Evolutionary conservation across 768 basidiomycete genomes (phyloP).

Genomic region (Cystobasidium ongulense): DNA sequence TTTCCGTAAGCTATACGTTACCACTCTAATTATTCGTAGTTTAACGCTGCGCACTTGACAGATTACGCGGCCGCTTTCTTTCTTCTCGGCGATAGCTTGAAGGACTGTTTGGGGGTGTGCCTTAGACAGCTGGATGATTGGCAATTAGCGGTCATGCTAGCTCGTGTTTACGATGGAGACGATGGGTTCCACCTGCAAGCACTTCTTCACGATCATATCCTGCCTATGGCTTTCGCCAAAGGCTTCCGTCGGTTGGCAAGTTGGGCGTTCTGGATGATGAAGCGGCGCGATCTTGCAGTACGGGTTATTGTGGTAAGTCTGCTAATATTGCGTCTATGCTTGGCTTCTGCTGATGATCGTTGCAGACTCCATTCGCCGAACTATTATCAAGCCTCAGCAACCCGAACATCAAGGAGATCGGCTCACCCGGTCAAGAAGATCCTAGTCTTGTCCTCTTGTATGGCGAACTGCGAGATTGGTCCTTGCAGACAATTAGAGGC

Average conservation of each 20-base stretch:
- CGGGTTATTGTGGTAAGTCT: slow-evolving; percentile 70
- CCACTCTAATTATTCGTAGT: neutral
- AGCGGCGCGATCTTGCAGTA: slow-evolving; percentile 78
- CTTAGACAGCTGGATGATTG: slow-evolving; percentile 79
- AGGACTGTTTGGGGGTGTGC: slow-evolving; percentile 86
- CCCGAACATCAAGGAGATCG: slow-evolving; percentile 55
- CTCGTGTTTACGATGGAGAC: slow-evolving; percentile 71
- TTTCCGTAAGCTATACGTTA: slow-evolving; percentile 64
- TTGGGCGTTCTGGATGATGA: slow-evolving; percentile 95
- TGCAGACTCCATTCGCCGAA: slow-evolving; percentile 40
- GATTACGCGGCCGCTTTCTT: slow-evolving; percentile 99
- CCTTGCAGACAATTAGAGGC: slow-evolving; percentile 84
- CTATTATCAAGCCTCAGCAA: slow-evolving; percentile 30
- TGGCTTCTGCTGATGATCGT: too few species aligned
- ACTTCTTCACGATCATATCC: slow-evolving; percentile 64
- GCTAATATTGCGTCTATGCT: neutral
- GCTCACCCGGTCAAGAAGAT: slow-evolving; percentile 84
- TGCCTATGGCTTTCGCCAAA: slow-evolving; percentile 73
- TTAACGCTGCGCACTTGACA: slow-evolving; percentile 44
- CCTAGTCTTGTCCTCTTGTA: slow-evolving; percentile 84
- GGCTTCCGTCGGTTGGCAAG: slow-evolving; percentile 90
- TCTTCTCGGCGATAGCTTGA: slow-evolving; percentile 74
- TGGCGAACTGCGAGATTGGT: slow-evolving; percentile 78
- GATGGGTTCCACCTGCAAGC: slow-evolving; percentile 66
- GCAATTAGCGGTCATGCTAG: slow-evolving; percentile 78